A percentile compares a stretch with the other conserved stretches of the same genome.
These are phyloP conservation scores for Trypanosomatidae sp. DNA, from an alignment of 208 protist genomes.

Conservation along the genomic window DNA sequence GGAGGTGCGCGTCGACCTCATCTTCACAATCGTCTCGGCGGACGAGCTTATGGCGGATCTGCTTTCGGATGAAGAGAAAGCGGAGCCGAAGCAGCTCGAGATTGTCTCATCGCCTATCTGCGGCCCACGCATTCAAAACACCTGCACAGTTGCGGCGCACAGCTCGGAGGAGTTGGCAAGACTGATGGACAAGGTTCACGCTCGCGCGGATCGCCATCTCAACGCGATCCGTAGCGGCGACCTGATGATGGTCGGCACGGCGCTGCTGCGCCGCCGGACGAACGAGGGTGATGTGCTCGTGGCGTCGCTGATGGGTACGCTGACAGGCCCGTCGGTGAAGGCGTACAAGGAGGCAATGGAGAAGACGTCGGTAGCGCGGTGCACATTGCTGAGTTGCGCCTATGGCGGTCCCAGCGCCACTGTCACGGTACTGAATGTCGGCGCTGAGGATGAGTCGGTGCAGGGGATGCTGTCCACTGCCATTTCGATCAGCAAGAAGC, in stretches of 20 bases:
- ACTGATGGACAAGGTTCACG: conserved; percentile 29
- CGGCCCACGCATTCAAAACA: conserved; percentile 23
- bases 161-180: conserved; percentile 24
- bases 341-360: conserved; percentile 35
- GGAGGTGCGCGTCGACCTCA: conserved; percentile 34
- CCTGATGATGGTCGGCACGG: conserved; percentile 37
- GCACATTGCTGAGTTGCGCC: conserved; percentile 27
- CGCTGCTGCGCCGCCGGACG: conserved; percentile 25
- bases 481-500: conserved; percentile 32
- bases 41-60: conserved; percentile 33
- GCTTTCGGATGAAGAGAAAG: conserved; percentile 7
- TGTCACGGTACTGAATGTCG: conserved; percentile 32
- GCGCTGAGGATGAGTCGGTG: conserved; percentile 25
- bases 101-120: conserved; percentile 39
- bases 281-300: conserved; percentile 38
- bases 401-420: conserved; percentile 46
- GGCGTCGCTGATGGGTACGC: conserved; percentile 32
- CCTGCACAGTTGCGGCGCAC: conserved; percentile 3
- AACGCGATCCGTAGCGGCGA: conserved; percentile 14
- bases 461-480: conserved; percentile 32
- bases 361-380: conserved; percentile 19
- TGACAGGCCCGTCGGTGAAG: conserved; percentile 26
- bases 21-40: conserved; percentile 27
- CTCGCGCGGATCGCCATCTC: conserved; percentile 13
- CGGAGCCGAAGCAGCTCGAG: conserved; percentile 22